These are phyloP conservation scores for Plantago elongata DNA, from an alignment of 257 asterid species.

Conservation along the genomic window DNA sequence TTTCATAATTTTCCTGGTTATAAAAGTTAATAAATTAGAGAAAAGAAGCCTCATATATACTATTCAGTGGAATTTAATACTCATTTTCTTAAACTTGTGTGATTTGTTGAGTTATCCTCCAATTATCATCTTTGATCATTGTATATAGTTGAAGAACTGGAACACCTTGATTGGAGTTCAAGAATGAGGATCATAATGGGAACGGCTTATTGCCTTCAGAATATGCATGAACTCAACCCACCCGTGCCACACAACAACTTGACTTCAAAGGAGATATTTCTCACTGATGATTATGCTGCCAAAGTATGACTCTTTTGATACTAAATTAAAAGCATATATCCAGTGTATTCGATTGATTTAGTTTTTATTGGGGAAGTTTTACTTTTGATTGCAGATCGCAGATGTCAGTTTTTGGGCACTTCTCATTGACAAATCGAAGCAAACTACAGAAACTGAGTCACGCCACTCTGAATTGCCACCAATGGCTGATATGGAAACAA, in stretches of 20 bases:
- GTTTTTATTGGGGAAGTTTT: constrained; percentile 1
- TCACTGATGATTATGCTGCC: constrained; percentile 95
- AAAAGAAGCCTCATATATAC: no score
- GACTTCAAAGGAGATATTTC: constrained; percentile 42
- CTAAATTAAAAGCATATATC: constrained; percentile 1
- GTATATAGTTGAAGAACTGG: constrained; percentile 56
- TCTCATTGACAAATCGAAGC: constrained; percentile 42
- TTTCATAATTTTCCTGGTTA: no score
- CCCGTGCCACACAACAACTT: constrained; percentile 49
- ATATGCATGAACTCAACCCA: constrained; percentile 75
- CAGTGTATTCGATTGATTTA: not conserved
- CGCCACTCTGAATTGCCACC: constrained; percentile 51
- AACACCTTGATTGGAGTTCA: constrained; percentile 81
- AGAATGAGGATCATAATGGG: constrained; percentile 90
- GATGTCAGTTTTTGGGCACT: constrained; percentile 74
- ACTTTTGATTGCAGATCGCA: constrained; percentile 42
- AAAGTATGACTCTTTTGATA: constrained; percentile 43
- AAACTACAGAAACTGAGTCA: constrained; percentile 32
- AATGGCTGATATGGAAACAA: constrained; percentile 53
- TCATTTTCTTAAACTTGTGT: no score
- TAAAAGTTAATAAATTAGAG: no score
- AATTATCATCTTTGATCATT: no score
- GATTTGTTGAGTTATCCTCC: no score
- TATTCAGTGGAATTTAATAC: no score
- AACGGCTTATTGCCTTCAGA: constrained; percentile 65